Base-by-base conservation (phyloP, 495 filamentous ascomycete genomes). In the Darksidea phi region DNA sequence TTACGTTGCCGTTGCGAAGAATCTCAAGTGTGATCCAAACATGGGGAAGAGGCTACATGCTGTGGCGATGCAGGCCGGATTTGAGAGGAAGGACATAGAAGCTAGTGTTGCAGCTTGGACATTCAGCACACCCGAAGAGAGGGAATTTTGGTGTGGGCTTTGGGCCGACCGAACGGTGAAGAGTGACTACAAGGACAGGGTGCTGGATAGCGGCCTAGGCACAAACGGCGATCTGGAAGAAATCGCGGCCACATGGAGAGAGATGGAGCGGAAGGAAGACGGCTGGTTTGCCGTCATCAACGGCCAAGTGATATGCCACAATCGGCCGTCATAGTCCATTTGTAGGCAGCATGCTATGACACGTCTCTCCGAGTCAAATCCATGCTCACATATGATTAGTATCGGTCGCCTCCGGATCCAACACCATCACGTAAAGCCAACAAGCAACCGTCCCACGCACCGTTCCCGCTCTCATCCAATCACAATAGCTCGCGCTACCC, bases 241-340 rank as follows among this genome's bases (percentile, higher is more conserved):
- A 28, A 74, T 79, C 54, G 70, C 73, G 13, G 54, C 71, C 43
- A 70, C 67, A 5, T 83, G 77, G 78, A 65, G 66, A 59, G 66
- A 73, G 34, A 83, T 74, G 74, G 76, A 74, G 5, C 69, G 74
- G 55, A 59, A 73, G 45, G 75, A 78, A 48, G 76, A 82, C 54
- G 80, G 71, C 10, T 83, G 82, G 78, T 81, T 79, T 71, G 73
- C 70, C 21, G 54, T 82, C 24, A 51, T 83, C 42, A 73, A 81
- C 72, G 80, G 79, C 37, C 74, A 86, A 71, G 76, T 86, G 45
- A 58, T 83, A 20, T 83, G 79, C 70, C 55, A 59, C 23, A 49
- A 59, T 12, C 54, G 34, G 36, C 23, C 18, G 26, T 54, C 46
- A 5, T 49, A 43, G 18, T 3, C 36, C 13, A 6, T 15, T 4